Base-by-base conservation (phyloP, 139 green algal genomes). In the Marvania coccoides region DNA sequence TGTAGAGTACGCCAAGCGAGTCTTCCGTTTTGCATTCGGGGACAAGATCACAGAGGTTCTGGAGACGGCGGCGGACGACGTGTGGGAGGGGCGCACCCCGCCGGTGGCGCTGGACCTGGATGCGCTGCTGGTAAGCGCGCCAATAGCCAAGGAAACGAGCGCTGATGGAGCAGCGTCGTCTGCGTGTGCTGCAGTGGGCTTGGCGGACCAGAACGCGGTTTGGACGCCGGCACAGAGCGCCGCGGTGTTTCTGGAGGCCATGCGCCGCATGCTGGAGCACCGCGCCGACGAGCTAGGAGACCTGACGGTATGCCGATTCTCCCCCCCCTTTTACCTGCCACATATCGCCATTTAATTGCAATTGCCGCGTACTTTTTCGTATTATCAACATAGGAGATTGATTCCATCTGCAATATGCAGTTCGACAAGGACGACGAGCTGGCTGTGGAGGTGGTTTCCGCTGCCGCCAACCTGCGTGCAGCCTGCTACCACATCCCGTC, bases 391-490 rank as follows among this genome's bases (percentile, higher is more conserved):
- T n/a, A n/a, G n/a, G 19, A 51, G 19, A 51, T 51, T 19, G 19
- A 51, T 51, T n/a, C n/a, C n/a, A n/a, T n/a, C n/a, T n/a, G n/a
- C n/a, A n/a, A 51, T 28, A 51, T 73, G 30, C 35, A 58, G 36
- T 94, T 95, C 67, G 87, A 92, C 71, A 92, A 95, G 79, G 94
- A 99, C 40, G 92, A 98, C 63, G 72, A 82, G 31, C 73, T 97
- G 37, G 89, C 91, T 0, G 87, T 96, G 12, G 89, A 96, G 38
- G 95, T 99, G 80, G 92, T 99, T 37, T 86, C 89, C 19, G 81
- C 94, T 0, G 87, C 91, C 2, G 71, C 89, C 36, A 97, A 97
- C 77, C 75, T 99, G 53, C 78, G 94, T 6, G 69, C 75, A 2
- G 29, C 55, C 14, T 85, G 73, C 69, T 98, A 95, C 47, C 71